phyloP scores from a whole-genome alignment of 148 eudicot species.

The Suaeda aralocaspica region DNA sequence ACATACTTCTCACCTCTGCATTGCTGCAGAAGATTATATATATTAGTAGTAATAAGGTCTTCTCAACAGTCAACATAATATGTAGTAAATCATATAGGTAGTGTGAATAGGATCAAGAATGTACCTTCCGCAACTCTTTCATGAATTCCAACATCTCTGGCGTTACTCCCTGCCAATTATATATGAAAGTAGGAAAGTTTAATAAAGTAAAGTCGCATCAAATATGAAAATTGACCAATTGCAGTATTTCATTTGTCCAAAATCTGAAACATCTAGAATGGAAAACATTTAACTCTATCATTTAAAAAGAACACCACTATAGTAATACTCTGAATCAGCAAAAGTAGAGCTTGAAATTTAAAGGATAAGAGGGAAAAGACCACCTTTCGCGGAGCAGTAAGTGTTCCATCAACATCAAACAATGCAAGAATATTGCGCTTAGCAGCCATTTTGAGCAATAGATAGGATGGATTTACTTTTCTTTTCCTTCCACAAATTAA shows the following conservation, averaged over 20 bases:
- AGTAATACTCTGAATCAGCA: background rate
- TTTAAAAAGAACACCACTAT: background rate
- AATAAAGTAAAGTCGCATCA: background rate
- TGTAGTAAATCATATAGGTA: too few relatives aligned
- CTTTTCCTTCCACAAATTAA: background rate
- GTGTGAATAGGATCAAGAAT: too few relatives aligned
- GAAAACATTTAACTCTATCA: too few relatives aligned
- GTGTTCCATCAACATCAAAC: conserved; percentile 97
- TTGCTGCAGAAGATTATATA: too few relatives aligned
- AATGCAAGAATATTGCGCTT: conserved; percentile 77
- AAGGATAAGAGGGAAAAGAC: background rate
- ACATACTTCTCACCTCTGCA: too few relatives aligned
- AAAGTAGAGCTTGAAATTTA: background rate
- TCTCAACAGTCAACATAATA: too few relatives aligned
- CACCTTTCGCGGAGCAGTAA: conserved; percentile 87
- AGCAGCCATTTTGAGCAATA: conserved; percentile 46
- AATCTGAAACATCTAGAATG: background rate
- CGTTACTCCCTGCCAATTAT: conserved; percentile 24
- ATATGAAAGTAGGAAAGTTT: background rate
- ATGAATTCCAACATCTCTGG: conserved; percentile 30
- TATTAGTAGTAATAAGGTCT: too few relatives aligned
- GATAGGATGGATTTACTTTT: background rate
- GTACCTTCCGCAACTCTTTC: conserved; percentile 33
- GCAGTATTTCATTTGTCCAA: background rate
- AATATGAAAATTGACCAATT: background rate